Evolutionary conservation across 495 filamentous ascomycete genomes (phyloP).

Genomic region (Penicillium atrosanguineum): DNA sequence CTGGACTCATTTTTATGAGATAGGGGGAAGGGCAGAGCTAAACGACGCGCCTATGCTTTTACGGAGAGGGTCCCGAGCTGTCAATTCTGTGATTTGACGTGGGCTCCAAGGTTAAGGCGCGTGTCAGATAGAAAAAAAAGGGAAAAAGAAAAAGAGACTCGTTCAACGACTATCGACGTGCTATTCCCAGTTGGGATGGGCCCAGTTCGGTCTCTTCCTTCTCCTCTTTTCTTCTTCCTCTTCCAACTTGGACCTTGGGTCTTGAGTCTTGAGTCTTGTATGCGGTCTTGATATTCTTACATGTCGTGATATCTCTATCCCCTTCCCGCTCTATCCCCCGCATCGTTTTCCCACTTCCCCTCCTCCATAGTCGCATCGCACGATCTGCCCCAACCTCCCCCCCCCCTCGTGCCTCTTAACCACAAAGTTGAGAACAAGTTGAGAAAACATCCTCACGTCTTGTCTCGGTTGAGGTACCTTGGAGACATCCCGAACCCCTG

Average conservation of each 20-base stretch:
- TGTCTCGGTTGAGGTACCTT: not conserved
- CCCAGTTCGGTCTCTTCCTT: conserved; percentile 1
- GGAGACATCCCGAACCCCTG: not conserved
- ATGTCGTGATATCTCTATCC: not conserved
- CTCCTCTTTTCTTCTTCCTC: conserved; percentile 14
- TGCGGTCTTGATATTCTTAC: not conserved
- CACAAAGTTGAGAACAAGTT: no score
- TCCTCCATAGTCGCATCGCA: not conserved
- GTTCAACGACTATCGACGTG: conserved; percentile 4
- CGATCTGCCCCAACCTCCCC: conserved; percentile 18
- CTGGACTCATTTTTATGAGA: not conserved
- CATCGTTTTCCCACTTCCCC: not conserved
- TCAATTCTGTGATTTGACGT: not conserved
- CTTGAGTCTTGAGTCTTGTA: not conserved
- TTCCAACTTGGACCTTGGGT: not conserved
- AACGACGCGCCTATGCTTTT: not conserved
- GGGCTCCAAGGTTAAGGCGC: not conserved
- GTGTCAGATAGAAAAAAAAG: not conserved
- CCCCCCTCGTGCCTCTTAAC: conserved; percentile 10
- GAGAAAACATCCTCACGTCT: not conserved
- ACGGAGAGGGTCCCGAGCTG: not conserved
- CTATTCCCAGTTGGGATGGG: conserved; percentile 18
- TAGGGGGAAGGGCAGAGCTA: not conserved
- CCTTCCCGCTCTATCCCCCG: conserved; percentile 1
- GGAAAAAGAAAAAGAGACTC: not conserved